Evolutionary conservation across 345 rosid species (phyloP).

Genomic region (Garcia nutans): DNA sequence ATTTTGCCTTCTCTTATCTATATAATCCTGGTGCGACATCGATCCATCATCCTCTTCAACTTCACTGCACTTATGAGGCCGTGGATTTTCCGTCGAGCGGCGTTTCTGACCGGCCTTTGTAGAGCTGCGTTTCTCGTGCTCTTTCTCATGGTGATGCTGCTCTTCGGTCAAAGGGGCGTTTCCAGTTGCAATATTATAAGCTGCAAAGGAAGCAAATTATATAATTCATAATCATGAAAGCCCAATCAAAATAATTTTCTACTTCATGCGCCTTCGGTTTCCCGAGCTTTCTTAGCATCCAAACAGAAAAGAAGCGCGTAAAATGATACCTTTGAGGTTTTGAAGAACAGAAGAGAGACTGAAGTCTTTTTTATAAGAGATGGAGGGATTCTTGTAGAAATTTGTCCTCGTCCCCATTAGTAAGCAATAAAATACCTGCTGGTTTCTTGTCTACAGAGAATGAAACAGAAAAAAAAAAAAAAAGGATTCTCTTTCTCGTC

Average conservation of each 20-base stretch:
- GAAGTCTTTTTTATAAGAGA: slow-evolving; percentile 55
- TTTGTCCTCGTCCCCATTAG: slow-evolving; percentile 56
- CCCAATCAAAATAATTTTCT: no score
- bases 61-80: slow-evolving; percentile 16
- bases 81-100: slow-evolving; percentile 25
- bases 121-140: neutral
- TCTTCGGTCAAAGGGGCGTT: slow-evolving; percentile 34
- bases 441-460: no score
- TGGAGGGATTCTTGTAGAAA: slow-evolving; percentile 65
- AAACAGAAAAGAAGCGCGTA: neutral
- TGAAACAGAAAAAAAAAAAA: no score
- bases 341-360: slow-evolving; percentile 60
- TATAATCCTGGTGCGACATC: slow-evolving; percentile 63
- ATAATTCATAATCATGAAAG: neutral
- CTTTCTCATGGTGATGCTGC: slow-evolving; percentile 17
- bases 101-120: slow-evolving; percentile 32
- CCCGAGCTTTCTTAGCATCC: neutral
- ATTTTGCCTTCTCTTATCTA: slow-evolving; percentile 46
- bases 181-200: slow-evolving; percentile 61
- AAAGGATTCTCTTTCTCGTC: no score
- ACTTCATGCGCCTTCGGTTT: neutral
- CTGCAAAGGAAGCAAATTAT: slow-evolving; percentile 22
- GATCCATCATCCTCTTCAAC: slow-evolving; percentile 42
- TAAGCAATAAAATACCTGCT: no score
- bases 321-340: slow-evolving; percentile 50